These are phyloP conservation scores for Zalaria obscura DNA, from an alignment of 2,329 filamentous ascomycete species.

Conservation along the genomic window DNA sequence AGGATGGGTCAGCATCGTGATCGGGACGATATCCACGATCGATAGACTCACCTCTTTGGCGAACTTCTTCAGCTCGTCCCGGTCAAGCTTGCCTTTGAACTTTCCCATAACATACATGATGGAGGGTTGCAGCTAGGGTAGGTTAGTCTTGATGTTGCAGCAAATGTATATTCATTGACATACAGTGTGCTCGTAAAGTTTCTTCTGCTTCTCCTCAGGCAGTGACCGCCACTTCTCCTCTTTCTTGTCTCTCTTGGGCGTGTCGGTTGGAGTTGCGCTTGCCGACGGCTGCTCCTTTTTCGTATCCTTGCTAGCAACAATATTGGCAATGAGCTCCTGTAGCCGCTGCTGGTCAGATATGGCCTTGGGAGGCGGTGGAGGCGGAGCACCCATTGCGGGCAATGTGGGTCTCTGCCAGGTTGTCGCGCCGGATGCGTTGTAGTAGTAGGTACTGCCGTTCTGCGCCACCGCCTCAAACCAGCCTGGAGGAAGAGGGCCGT, in stretches of 20 bases:
- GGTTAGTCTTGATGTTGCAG: constrained; percentile 5
- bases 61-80: constrained; percentile 55
- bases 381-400: constrained; percentile 41
- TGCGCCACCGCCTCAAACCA: constrained; percentile 69
- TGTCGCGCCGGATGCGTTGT: constrained; percentile 60
- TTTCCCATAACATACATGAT: constrained; percentile 79
- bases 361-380: constrained; percentile 46
- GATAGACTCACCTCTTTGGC: constrained; percentile 42
- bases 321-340: constrained; percentile 61
- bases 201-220: constrained; percentile 77
- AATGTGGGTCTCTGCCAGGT: constrained; percentile 70
- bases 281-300: constrained; percentile 37
- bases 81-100: constrained; percentile 74
- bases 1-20: constrained; percentile 26
- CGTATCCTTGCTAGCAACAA: constrained; percentile 43
- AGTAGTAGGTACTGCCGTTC: constrained; percentile 70
- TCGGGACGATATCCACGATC: not conserved
- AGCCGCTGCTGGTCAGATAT: constrained; percentile 63
- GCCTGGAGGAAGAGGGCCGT: constrained; percentile 54
- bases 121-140: constrained; percentile 58
- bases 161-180: constrained; percentile 19
- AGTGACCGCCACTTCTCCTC: constrained; percentile 58
- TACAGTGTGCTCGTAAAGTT: constrained; percentile 87
- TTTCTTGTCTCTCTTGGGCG: constrained; percentile 38
- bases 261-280: constrained; percentile 51